Evolutionary conservation across 1,139 yeast species (phyloP).

Genomic region (Yamadazyma aaseri): DNA sequence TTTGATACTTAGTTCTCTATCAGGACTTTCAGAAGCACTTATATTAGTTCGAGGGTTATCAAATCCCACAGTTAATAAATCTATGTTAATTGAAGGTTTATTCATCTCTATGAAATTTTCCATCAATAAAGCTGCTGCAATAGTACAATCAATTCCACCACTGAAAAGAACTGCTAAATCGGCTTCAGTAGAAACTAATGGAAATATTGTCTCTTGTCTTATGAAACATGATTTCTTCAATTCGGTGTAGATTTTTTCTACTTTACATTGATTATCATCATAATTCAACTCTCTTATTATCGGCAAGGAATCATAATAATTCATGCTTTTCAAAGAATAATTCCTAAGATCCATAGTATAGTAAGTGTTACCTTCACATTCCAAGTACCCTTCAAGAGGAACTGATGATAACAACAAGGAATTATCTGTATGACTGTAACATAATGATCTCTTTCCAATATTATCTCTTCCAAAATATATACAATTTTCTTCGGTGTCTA

Average conservation of each 20-base stretch:
- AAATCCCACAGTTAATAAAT: conserved; percentile 91
- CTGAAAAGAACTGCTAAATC: conserved; percentile 72
- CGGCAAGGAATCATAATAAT: background rate
- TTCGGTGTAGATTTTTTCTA: conserved; percentile 6
- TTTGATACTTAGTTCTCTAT: conserved; percentile 64
- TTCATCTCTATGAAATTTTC: conserved; percentile 19
- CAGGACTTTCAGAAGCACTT: conserved; percentile 71
- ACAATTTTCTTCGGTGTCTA: conserved; percentile 33
- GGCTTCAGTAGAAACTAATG: conserved; percentile 41
- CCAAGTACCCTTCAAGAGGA: conserved; percentile 31
- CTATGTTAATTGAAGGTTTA: conserved; percentile 28
- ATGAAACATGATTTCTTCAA: conserved; percentile 17
- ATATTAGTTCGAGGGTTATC: conserved; percentile 81
- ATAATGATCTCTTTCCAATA: conserved; percentile 77
- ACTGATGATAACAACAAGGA: conserved; percentile 51
- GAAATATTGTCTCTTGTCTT: conserved; percentile 60
- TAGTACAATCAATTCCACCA: conserved; percentile 92
- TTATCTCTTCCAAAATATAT: conserved; percentile 82
- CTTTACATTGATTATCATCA: conserved; percentile 1
- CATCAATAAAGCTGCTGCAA: conserved; percentile 55
- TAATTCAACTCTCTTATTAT: background rate
- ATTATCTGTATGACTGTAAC: conserved; percentile 32
- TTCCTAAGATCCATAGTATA: conserved; percentile 37
- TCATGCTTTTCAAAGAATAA: conserved; percentile 12
- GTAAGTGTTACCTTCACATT: conserved; percentile 52